Base-by-base conservation (phyloP, 768 basidiomycete species). In the Auriculariales sp. region DNA sequence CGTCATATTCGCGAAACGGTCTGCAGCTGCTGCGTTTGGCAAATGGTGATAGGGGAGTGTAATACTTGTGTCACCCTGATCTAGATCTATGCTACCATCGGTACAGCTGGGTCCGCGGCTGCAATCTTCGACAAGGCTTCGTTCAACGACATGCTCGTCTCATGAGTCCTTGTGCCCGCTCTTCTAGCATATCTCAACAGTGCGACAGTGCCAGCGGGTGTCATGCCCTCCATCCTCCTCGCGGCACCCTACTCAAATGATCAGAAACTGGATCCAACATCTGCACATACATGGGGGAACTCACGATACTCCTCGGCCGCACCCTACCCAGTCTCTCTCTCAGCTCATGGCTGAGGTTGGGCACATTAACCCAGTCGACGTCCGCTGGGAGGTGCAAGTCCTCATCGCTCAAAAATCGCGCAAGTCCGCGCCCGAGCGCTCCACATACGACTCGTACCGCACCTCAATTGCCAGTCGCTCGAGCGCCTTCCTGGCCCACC, bases 181-280 rank as follows among this genome's bases (percentile, higher is more conserved):
- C 53, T 52, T 48, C 39, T 50, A n/a, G 84, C 79, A 59, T 86
- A 72, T 56, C 73, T 75, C 54, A 92, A 66, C 24, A 93, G 61
- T 33, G 70, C 69, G 11, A 89, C 70, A n/a, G 84, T 66, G 1
- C 78, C 77, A 0, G 80, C 73, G 2, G 90, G 90, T 3, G 91
- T 94, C 76, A 93, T 87, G 6, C 91, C 91, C 60, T 93, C 90
- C 78, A 93, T 90, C 25, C 90, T 70, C 62, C 90, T 91, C 14
- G 85, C 91, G 3, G 84, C 83, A n/a, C 90, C 90, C 89, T 91
- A 49, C 29, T n/a, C 31, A 29, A 25, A 29, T 30, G 25, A 22
- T 31, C 17, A 48, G 33, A 32, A 31, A 39, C 35, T 2, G 15
- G 12, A 36, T 15, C 7, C 27, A 10, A 46, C 31, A 28, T 44